Conservation (phyloP, 768 basidiomycete genomes). For the Mycena epipterygia region DNA sequence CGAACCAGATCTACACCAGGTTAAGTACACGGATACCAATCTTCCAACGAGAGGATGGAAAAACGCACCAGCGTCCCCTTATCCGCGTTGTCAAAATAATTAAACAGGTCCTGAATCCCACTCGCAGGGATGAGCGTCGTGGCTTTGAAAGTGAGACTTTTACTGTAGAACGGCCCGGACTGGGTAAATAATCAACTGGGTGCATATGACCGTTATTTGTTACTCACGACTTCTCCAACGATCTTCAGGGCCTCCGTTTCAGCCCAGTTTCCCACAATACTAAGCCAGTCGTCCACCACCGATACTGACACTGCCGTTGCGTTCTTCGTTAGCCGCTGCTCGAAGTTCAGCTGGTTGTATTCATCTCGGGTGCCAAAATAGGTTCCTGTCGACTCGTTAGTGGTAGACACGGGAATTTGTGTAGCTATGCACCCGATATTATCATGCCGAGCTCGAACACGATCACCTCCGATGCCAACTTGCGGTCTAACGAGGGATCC, state of each 20-base stretch:
- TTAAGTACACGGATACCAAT: too few species aligned
- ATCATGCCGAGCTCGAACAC: conserved; percentile 35
- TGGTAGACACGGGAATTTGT: too few species aligned
- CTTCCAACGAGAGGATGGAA: neutral
- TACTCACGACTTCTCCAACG: conserved; percentile 31
- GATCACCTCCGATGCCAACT: conserved; percentile 32
- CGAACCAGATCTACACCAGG: conserved; percentile 32
- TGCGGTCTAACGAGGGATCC: conserved; percentile 34
- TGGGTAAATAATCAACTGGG: neutral
- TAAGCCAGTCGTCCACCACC: conserved; percentile 29
- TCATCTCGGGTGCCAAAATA: conserved; percentile 35
- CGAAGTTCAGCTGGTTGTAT: conserved; percentile 33
- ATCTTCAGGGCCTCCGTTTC: conserved; percentile 31
- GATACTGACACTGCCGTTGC: conserved; percentile 21
- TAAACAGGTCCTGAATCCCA: conserved; percentile 30
- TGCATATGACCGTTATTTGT: too few species aligned
- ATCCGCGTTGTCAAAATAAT: conserved; percentile 30
- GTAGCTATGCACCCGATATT: conserved; percentile 25
- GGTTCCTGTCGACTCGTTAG: conserved; percentile 15
- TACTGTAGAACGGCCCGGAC: conserved; percentile 36
- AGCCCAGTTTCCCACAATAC: conserved; percentile 34
- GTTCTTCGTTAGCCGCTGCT: conserved; percentile 17
- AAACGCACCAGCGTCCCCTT: conserved; percentile 33
- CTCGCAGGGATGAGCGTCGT: conserved; percentile 24
- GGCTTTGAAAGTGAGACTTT: conserved; percentile 34